Evolutionary conservation across 257 asterid species (phyloP), one percentile per base, ranked within the genome.

Genomic region (Solanum sparsipilum): DNA sequence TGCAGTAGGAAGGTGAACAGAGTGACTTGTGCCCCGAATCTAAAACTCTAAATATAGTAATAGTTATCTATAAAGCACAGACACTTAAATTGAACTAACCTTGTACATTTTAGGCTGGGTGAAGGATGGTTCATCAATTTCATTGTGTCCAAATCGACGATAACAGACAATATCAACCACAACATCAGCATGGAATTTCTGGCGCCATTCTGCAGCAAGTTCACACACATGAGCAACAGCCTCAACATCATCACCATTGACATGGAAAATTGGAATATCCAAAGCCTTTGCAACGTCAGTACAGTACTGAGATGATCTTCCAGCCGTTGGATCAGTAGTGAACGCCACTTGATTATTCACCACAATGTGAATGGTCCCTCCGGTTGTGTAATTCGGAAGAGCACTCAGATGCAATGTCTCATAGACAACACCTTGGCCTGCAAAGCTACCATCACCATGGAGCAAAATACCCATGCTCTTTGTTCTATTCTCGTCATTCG

Each of bases 171-270:
- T 92, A 89, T 94, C 98, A 82, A 94, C 95, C 71, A 94, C 98
- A 65, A 94, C 98, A 87, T 94, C 98, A 4, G 95, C 89, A 58
- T 94, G 95, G 94, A 93, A 94, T 48, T 89, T 92, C 92, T 94
- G 95, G 85, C 98, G 95, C 95, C 95, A 94, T 87, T 93, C 96
- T 36, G 95, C 95, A n/a, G 98, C 98, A 90, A 94, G 96, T 90
- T 93, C 95, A 90, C 95, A 93, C 29, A 84, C 95, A 89, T 93
- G 95, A 85, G 89, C 94, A 86, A 94, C 98, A 27, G 96, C 98
- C 88, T 94, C 98, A 27, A 93, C 94, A 31, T 94, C 98, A 88
- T 94, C 98, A 67, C 96, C 98, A 84, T 94, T 94, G 86, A 94
- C 98, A 91, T 94, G 98, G 89, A 94, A 94, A 91, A 94, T 93